Conservation (phyloP, 1,139 yeast genomes). For the Pichia terricola region DNA sequence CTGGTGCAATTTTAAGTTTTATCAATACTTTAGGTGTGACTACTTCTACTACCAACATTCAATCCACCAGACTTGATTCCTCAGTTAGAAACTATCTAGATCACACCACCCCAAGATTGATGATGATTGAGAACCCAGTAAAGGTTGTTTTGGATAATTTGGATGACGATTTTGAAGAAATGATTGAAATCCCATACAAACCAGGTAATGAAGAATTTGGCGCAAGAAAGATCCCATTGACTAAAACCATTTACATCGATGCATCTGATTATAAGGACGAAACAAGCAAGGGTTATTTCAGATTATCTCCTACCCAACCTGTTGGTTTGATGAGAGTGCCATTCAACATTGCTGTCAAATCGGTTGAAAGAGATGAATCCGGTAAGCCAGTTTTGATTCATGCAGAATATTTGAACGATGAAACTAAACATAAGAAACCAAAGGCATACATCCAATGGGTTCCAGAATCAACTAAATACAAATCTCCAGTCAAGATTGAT, state of each 20-base stretch:
- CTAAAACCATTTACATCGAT: conserved; percentile 73
- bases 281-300: conserved; percentile 58
- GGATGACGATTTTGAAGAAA: conserved; percentile 61
- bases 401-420: conserved; percentile 70
- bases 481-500: conserved; percentile 51
- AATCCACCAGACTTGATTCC: conserved; percentile 79
- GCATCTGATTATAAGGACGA: conserved; percentile 77
- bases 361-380: conserved; percentile 47
- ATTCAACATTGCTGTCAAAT: conserved; percentile 63
- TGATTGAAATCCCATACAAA: conserved; percentile 76
- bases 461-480: conserved; percentile 53
- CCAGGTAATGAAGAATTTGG: conserved; percentile 73
- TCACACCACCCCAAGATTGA: conserved; percentile 85
- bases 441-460: conserved; percentile 98
- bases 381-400: conserved; percentile 66
- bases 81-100: conserved; percentile 84
- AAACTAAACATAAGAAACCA: conserved; percentile 53
- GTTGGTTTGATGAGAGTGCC: conserved; percentile 97
- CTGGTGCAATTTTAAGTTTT: conserved; percentile 93
- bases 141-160: conserved; percentile 77
- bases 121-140: conserved; percentile 87
- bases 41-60: conserved; percentile 85
- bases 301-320: conserved; percentile 88
- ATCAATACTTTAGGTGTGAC: conserved; percentile 96
- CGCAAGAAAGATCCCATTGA: conserved; percentile 65